Base-by-base conservation (phyloP, 257 asterid genomes). In the Rauvolfia tetraphylla region DNA sequence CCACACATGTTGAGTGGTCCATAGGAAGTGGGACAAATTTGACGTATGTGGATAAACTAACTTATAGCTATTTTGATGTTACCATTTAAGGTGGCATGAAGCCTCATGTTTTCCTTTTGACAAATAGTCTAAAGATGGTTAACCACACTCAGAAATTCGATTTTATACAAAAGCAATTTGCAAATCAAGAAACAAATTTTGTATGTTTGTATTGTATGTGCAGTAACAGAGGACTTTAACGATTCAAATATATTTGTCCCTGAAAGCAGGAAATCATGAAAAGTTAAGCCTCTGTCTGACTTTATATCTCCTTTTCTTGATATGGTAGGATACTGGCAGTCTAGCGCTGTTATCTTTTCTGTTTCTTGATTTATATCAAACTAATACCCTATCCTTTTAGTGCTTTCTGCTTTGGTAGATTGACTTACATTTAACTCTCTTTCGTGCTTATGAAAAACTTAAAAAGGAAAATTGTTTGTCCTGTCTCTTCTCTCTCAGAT, bases 401-500 rank as follows among this genome's bases (percentile, higher is more conserved):
- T 61, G 73, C 70, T 49, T 39, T 25, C 5, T 46, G 51, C 51
- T 46, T 41, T 41, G 39, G 29, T 62, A 6, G 68, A 31, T 31
- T 62, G 7, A 17, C 68, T 36, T 34, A 22, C 5, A 23, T 23
- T 22, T 33, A 14, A 46, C 17, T 10, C 9, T 29, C 62, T 3
- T 48, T 31, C 61, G 29, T 71, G 41, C 73, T 68, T 23, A 20
- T 7, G 23, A 6, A 25, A 69, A 69, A 42, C 25, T 42, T 69
- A 42, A n/a, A 3, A 3, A 36, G 12, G 11, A 69, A n/a, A n/a
- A n/a, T n/a, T 56, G 59, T 39, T 44, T 15, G 27, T 63, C 74
- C 62, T 58, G 51, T 10, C 13, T 10, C 81, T 79, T 75, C 62
- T 44, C 85, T 79, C 72, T 81, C 72, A 95, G 99, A 89, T 95